Percentiles rank a stretch among this genome's conserved stretches.
These are phyloP conservation scores for Aspergillus candidus DNA, from an alignment of 2,329 filamentous ascomycete genomes.

Conservation along the genomic window DNA sequence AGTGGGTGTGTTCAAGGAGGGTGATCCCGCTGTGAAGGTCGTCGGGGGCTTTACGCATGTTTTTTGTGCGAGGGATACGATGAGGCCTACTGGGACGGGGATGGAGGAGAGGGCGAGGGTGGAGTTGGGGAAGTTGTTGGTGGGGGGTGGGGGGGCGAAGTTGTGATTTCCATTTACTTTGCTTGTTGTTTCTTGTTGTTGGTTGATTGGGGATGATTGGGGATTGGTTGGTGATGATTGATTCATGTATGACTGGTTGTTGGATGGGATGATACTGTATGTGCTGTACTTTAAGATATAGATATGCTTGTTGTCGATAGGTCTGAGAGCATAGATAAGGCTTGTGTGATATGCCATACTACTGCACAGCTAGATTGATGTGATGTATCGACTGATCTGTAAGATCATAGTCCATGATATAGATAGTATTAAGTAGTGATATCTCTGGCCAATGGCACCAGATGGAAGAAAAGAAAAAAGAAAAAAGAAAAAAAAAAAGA, in stretches of 20 bases:
- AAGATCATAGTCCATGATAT: too few species aligned
- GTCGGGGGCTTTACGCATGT: slow-evolving; percentile 85
- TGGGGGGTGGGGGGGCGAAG: slow-evolving; percentile 18
- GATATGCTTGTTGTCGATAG: too few species aligned
- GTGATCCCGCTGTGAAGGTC: slow-evolving; percentile 66
- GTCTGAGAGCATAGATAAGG: too few species aligned
- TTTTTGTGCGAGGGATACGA: slow-evolving; percentile 70
- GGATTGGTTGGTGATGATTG: too few species aligned
- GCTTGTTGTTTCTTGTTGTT: background rate
- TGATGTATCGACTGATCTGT: too few species aligned
- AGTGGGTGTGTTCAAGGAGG: slow-evolving; percentile 75
- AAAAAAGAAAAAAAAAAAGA: slow-evolving; percentile 1
- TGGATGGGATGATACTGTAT: too few species aligned
- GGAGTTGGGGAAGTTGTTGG: slow-evolving; percentile 53
- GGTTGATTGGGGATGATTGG: too few species aligned
- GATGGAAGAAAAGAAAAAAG: background rate
- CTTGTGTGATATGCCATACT: too few species aligned
- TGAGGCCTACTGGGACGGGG: slow-evolving; percentile 59
- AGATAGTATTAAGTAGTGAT: too few species aligned
- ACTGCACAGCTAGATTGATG: too few species aligned
- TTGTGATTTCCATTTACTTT: slow-evolving; percentile 16
- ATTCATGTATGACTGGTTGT: too few species aligned
- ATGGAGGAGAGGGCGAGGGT: slow-evolving; percentile 37
- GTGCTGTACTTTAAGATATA: too few species aligned
- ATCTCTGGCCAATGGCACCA: background rate